phyloP scores from a whole-genome alignment of 441 rosid genomes.

The Gossypium lobatum region DNA sequence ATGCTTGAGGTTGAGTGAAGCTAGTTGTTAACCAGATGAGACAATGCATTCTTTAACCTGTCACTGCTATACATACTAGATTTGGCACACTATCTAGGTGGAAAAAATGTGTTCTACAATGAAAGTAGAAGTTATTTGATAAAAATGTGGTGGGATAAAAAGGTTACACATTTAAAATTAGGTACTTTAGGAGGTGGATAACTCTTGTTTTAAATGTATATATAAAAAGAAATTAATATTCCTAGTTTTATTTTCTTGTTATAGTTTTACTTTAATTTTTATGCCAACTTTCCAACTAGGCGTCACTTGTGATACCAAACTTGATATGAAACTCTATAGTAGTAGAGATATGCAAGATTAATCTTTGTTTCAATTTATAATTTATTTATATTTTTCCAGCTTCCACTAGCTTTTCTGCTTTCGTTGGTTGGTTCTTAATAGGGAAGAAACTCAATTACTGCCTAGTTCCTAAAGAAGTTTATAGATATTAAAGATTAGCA shows the following conservation, averaged over 20 bases:
- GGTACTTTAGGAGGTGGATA: neutral
- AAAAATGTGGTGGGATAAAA: constrained; percentile 2
- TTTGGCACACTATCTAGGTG: neutral
- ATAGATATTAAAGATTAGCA: neutral
- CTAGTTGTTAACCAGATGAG: neutral
- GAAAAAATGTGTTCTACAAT: neutral
- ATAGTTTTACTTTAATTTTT: neutral
- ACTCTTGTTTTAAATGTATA: neutral
- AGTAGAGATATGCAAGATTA: neutral
- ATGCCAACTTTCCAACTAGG: neutral
- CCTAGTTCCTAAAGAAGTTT: neutral
- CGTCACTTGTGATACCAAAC: neutral
- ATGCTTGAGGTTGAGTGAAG: neutral
- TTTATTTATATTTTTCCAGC: neutral
- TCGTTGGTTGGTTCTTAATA: constrained; percentile 4
- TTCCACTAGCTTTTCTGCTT: constrained; percentile 7
- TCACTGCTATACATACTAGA: neutral
- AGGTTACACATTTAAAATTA: neutral
- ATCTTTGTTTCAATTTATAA: neutral
- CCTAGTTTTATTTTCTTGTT: neutral
- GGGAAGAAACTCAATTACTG: constrained; percentile 1
- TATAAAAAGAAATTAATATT: neutral
- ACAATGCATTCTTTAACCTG: neutral
- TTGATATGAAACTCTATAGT: neutral
- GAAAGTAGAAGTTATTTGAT: neutral